Evolutionary conservation across 495 filamentous ascomycete genomes (phyloP).

Genomic region (Annulohypoxylon maeteangense): DNA sequence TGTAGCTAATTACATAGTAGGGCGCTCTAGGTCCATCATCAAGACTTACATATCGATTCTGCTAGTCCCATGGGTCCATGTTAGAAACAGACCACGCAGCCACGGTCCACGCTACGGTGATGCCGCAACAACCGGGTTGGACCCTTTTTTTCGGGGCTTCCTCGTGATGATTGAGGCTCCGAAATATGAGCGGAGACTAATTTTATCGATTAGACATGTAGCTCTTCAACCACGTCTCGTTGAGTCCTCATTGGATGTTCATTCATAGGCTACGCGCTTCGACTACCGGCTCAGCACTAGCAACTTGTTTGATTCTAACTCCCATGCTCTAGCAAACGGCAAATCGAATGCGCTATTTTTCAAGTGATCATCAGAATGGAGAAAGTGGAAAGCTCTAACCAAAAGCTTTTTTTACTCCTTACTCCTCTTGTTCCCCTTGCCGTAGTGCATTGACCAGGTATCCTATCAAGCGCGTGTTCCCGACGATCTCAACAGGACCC

Average conservation of each 20-base stretch:
- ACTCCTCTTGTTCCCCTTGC: slow-evolving; percentile 10
- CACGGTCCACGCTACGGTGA: slow-evolving; percentile 20
- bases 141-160: slow-evolving; percentile 6
- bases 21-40: slow-evolving; percentile 4
- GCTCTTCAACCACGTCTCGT: neutral
- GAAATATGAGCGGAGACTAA: neutral
- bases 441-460: slow-evolving; percentile 23
- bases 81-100: neutral
- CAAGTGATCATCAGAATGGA: slow-evolving; percentile 26
- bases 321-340: slow-evolving; percentile 14
- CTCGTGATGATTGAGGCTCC: neutral
- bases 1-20: slow-evolving; percentile 7
- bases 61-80: slow-evolving; percentile 10
- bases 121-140: slow-evolving; percentile 7
- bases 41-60: slow-evolving; percentile 8
- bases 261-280: slow-evolving; percentile 17
- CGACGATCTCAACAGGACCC: slow-evolving; percentile 24
- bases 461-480: slow-evolving; percentile 18
- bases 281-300: slow-evolving; percentile 19
- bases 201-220: slow-evolving; percentile 3
- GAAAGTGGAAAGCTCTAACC: slow-evolving; percentile 23
- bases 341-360: slow-evolving; percentile 29
- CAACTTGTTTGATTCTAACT: slow-evolving; percentile 16
- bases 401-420: slow-evolving; percentile 14
- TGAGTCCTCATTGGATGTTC: slow-evolving; percentile 12